phyloP scores from a whole-genome alignment of 352 stramenopile genomes.

The Aphanomyces euteiches region DNA sequence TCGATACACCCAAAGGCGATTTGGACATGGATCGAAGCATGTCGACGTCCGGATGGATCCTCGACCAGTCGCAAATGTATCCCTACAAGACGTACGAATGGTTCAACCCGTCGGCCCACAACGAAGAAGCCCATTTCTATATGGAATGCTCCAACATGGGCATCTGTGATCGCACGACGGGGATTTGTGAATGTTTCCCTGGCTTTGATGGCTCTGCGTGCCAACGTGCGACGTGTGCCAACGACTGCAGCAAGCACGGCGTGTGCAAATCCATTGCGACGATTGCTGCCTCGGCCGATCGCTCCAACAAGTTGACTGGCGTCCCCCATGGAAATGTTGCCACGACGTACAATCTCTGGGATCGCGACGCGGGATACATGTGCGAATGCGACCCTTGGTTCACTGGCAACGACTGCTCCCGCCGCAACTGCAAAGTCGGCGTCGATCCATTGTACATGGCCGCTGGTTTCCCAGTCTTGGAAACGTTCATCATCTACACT shows the following conservation, averaged over 20 bases:
- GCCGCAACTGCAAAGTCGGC: slow-evolving; percentile 61
- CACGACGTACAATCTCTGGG: slow-evolving; percentile 29
- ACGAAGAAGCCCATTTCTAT: slow-evolving; percentile 84
- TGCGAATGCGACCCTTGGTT: slow-evolving; percentile 30
- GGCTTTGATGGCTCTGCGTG: slow-evolving; percentile 88
- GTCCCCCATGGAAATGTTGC: slow-evolving; percentile 29
- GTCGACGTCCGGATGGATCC: slow-evolving; percentile 50
- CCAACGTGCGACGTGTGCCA: slow-evolving; percentile 65
- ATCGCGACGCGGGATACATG: slow-evolving; percentile 7
- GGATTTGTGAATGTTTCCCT: slow-evolving; percentile 84
- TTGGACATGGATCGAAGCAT: slow-evolving; percentile 80
- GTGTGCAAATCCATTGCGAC: slow-evolving; percentile 68
- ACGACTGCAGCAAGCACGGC: slow-evolving; percentile 64
- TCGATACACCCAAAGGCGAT: slow-evolving; percentile 92
- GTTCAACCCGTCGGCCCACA: slow-evolving; percentile 47
- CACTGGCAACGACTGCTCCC: slow-evolving; percentile 45
- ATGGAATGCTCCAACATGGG: slow-evolving; percentile 93
- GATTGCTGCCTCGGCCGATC: slow-evolving; percentile 46
- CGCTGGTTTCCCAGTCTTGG: slow-evolving; percentile 37
- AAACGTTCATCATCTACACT: slow-evolving; percentile 57
- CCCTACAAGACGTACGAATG: slow-evolving; percentile 69
- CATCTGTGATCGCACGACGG: slow-evolving; percentile 81
- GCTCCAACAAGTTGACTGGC: slow-evolving; percentile 43
- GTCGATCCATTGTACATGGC: slow-evolving; percentile 63
- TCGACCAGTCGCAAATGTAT: slow-evolving; percentile 66